Evolutionary conservation across 352 stramenopile species (phyloP), one percentile per base, ranked within the genome.

Genomic region (Phytophthora multivora): DNA sequence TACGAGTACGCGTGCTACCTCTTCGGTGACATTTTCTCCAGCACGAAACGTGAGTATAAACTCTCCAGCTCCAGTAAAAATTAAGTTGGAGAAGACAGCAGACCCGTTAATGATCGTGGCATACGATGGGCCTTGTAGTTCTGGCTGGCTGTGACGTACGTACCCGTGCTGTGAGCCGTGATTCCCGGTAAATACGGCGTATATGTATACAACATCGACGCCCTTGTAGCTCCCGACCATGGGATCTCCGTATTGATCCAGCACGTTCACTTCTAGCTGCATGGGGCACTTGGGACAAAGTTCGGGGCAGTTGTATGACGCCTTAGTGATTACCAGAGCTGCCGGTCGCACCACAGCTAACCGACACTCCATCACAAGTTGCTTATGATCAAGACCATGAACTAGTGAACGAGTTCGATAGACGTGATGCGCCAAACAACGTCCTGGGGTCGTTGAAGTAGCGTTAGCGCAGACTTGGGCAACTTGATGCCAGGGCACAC

Each of bases 171-270:
- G 38, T 3, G 38, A 13, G 25, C 41, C 30, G 18, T 43, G 12
- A 15, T 13, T 45, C 4, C 49, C 53, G 2, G 28, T 55, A 30
- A 57, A 62, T 35, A 36, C 19, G 15, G 46, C 47, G 12, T 8
- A 59, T 6, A 89, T 36, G 28, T 75, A 74, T 8, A 71, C 50
- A 42, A 57, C 39, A 43, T n/a, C 33, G 15, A 10, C 51, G 3
- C 25, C 25, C 8, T 40, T 8, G 21, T 65, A 51, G 60, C 50
- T 12, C 2, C 56, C 59, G 15, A 56, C 18, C 63, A 90, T 78
- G 2, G 69, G 48, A 41, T 79, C 58, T 25, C 69, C 71, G 21
- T 86, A 91, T 64, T 91, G 83, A 51, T 89, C 77, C 6, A 86
- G 38, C 10, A 86, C 63, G 12, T 71, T 65, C 12, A 85, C 5